Evolutionary conservation across 805 yeast genomes (phyloP).

Genomic region (Metschnikowia henanensis): DNA sequence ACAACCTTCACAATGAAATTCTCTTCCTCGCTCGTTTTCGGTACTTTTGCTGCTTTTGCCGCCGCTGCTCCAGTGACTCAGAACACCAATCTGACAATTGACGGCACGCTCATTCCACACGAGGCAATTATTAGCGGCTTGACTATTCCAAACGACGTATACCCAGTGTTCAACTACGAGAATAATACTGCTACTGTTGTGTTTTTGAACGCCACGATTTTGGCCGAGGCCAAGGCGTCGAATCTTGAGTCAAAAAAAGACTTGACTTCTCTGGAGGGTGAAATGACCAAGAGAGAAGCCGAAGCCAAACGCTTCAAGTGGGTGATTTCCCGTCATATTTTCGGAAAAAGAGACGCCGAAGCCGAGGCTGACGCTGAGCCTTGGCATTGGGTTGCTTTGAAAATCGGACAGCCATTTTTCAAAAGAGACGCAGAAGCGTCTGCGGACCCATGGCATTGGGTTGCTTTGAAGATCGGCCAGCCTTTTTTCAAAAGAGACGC

Average conservation of each 20-base stretch:
- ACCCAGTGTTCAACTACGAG: slow-evolving; percentile 12
- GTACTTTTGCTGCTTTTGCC: slow-evolving; percentile 9
- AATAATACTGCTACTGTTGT: slow-evolving; percentile 10
- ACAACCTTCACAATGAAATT: slow-evolving; percentile 11
- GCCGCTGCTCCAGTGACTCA: slow-evolving; percentile 11
- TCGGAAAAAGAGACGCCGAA: slow-evolving; percentile 17
- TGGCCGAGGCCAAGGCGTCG: slow-evolving; percentile 14
- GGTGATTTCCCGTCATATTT: slow-evolving; percentile 2
- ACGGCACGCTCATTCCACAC: slow-evolving; percentile 7
- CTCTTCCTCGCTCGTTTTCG: slow-evolving; percentile 11
- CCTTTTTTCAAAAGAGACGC: background rate
- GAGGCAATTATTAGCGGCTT: slow-evolving; percentile 16
- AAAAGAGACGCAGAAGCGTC: slow-evolving; percentile 11
- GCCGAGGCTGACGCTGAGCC: slow-evolving; percentile 15
- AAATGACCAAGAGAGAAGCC: slow-evolving; percentile 15
- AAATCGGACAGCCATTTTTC: slow-evolving; percentile 14
- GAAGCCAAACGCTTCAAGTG: slow-evolving; percentile 12
- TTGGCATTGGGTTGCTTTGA: slow-evolving; percentile 11
- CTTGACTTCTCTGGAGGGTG: background rate
- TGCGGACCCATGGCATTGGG: background rate
- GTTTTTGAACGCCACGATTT: slow-evolving; percentile 16
- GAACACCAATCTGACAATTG: background rate
- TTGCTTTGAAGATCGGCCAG: background rate
- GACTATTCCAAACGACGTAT: slow-evolving; percentile 12
- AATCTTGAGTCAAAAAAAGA: background rate